Evolutionary conservation across 1,139 yeast genomes (phyloP), one percentile per base, ranked within the genome.

Genomic region (Spathaspora sp.): DNA sequence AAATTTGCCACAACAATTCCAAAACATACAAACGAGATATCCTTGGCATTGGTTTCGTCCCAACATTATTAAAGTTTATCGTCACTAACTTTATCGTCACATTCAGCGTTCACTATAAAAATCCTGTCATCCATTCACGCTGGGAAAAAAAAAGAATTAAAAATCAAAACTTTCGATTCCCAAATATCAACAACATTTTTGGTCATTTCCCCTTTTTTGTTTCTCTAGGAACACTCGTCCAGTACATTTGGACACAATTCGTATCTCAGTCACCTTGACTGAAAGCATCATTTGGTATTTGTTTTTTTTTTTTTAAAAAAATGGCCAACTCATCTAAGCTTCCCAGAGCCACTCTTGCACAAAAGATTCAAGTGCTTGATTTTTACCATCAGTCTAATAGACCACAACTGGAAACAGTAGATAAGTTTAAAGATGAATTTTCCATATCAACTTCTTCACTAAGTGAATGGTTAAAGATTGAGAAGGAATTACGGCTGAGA

Each of bases 351-450:
- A 80, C 81, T 18, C 65, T 81, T 46, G 84, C 79, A 60, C 81
- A 81, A 57, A 81, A 81, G 59, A 70, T 81, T 43, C 74, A 71
- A 64, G 78, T 80, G 25, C 63, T 81, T 39, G 83, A 81, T 57
- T 72, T 66, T 55, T 78, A 65, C 52, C 84, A 76, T 53, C 63
- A 61, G 38, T 69, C 78, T 11, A 70, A 72, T 44, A 59, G 78
- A 44, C 81, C 84, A 3, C 85, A 81, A 56, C 78, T 76, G 68
- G 82, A 77, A 53, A 78, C 83, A 0, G 86, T 81, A 18, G 80
- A 79, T 43, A 60, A 69, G 41, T 81, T 72, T 60, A 75, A 72
- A 51, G 64, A 74, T 44, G 70, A 70, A 47, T 68, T 76, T 40
- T 72, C 82, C 16, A 80, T 81, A 13, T 77, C 82, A 13, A 80